phyloP scores from a whole-genome alignment of 495 filamentous ascomycete species.

The Hamigera avellanea region DNA sequence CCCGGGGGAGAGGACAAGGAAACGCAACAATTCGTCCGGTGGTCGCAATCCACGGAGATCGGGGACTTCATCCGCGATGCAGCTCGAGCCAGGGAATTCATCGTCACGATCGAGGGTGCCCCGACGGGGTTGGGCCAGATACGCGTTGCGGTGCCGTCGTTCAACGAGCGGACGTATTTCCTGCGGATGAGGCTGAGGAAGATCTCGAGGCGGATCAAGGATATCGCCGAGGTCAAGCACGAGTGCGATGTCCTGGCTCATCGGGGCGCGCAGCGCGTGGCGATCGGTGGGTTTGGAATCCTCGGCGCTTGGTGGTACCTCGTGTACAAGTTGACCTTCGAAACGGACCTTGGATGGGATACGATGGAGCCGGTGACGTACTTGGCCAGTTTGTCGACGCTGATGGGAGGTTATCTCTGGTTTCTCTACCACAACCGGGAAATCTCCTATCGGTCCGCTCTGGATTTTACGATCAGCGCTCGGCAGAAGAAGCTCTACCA shows the following conservation, averaged over 20 bases:
- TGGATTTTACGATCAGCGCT: slow-evolving; percentile 73
- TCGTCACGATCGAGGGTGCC: slow-evolving; percentile 68
- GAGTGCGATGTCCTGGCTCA: slow-evolving; percentile 75
- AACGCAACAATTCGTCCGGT: slow-evolving; percentile 62
- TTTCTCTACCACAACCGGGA: slow-evolving; percentile 90
- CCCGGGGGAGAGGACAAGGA: slow-evolving; percentile 10
- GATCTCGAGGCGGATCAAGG: slow-evolving; percentile 52
- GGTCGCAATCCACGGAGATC: slow-evolving; percentile 80
- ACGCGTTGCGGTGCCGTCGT: slow-evolving; percentile 70
- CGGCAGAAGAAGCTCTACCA: slow-evolving; percentile 72
- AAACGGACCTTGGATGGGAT: slow-evolving; percentile 76
- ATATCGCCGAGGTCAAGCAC: slow-evolving; percentile 59
- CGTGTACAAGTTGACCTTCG: slow-evolving; percentile 69
- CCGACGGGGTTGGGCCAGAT: slow-evolving; percentile 47
- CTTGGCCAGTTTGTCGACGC: slow-evolving; percentile 65
- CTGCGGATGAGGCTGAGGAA: slow-evolving; percentile 65
- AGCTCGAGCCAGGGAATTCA: slow-evolving; percentile 70
- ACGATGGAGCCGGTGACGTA: slow-evolving; percentile 89
- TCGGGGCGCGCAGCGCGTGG: slow-evolving; percentile 63
- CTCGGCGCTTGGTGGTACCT: slow-evolving; percentile 68
- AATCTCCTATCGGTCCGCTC: slow-evolving; percentile 70
- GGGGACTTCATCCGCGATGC: slow-evolving; percentile 95
- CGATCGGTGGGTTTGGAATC: slow-evolving; percentile 62
- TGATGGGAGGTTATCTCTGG: slow-evolving; percentile 88
- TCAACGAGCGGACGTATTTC: slow-evolving; percentile 81